Conservation (phyloP, 371 early-diverging fungal genomes). For the Apophysomyces ossiformis region DNA sequence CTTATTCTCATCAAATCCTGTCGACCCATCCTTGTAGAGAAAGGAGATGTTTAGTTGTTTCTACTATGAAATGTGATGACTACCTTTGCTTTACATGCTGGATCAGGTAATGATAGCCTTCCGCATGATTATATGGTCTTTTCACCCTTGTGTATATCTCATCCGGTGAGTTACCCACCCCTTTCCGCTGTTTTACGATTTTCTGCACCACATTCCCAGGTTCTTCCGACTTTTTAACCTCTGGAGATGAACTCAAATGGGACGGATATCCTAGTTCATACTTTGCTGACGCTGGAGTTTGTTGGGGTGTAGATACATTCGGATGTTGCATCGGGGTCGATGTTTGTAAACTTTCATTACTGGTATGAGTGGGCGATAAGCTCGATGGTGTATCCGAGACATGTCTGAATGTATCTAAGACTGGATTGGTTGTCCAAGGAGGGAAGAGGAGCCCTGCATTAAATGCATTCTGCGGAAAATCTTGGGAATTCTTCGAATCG, state of each 20-base stretch:
- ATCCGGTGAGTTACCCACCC: slow-evolving; percentile 47
- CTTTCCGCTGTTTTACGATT: slow-evolving; percentile 31
- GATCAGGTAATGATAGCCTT: slow-evolving; percentile 81
- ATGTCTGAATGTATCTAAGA: neutral
- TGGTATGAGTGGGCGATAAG: neutral
- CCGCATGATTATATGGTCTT: slow-evolving; percentile 79
- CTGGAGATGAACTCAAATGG: neutral
- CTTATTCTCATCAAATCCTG: slow-evolving; percentile 79
- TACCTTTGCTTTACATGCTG: slow-evolving; percentile 70
- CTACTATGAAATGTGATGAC: slow-evolving; percentile 42
- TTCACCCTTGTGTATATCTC: slow-evolving; percentile 74
- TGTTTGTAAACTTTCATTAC: neutral
- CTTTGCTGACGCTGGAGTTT: neutral
- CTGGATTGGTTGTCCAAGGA: slow-evolving; percentile 11
- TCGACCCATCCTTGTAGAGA: slow-evolving; percentile 68
- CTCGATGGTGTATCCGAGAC: neutral
- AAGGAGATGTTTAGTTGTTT: slow-evolving; percentile 19
- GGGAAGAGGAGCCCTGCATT: slow-evolving; percentile 13
- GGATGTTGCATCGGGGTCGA: neutral
- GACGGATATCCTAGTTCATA: slow-evolving; percentile 18
- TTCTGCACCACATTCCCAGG: neutral
- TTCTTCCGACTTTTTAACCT: neutral
- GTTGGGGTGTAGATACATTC: neutral
- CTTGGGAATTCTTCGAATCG: slow-evolving; percentile 1
- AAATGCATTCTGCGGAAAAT: neutral